These are phyloP conservation scores for Turritis glabra DNA, from an alignment of 345 rosid genomes.

Conservation along the genomic window DNA sequence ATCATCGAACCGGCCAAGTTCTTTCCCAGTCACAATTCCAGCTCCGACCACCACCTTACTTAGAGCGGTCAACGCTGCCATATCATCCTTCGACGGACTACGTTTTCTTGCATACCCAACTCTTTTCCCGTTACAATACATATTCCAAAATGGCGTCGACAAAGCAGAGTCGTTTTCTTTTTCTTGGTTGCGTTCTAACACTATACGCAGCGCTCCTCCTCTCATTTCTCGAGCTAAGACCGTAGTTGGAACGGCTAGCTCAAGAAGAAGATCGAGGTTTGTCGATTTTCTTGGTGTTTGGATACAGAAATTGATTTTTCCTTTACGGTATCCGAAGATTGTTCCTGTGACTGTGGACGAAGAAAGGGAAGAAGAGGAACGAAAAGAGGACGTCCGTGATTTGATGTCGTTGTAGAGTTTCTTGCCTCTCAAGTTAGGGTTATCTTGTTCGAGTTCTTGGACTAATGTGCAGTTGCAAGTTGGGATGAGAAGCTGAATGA, in stretches of 20 bases:
- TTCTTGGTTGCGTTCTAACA: constrained; percentile 42
- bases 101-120: constrained; percentile 68
- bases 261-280: constrained; percentile 53
- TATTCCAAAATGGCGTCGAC: constrained; percentile 48
- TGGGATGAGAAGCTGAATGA: constrained; percentile 61
- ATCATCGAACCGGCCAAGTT: constrained; percentile 42
- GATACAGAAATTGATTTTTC: constrained; percentile 61
- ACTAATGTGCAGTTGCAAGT: constrained; percentile 49
- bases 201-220: constrained; percentile 61
- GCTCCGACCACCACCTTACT: constrained; percentile 59
- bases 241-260: constrained; percentile 55
- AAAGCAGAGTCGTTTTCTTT: constrained; percentile 21
- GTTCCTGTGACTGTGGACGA: constrained; percentile 58
- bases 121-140: constrained; percentile 69
- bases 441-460: constrained; percentile 38
- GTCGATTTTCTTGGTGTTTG: constrained; percentile 50
- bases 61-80: constrained; percentile 49
- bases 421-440: constrained; percentile 30
- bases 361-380: constrained; percentile 39
- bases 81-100: constrained; percentile 47
- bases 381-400: constrained; percentile 30
- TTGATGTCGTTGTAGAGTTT: constrained; percentile 32
- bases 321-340: constrained; percentile 59
- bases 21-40: constrained; percentile 54
- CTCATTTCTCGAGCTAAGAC: constrained; percentile 69